These are phyloP conservation scores for Gautieria morchelliformis DNA, from an alignment of 768 basidiomycete species.

Conservation along the genomic window DNA sequence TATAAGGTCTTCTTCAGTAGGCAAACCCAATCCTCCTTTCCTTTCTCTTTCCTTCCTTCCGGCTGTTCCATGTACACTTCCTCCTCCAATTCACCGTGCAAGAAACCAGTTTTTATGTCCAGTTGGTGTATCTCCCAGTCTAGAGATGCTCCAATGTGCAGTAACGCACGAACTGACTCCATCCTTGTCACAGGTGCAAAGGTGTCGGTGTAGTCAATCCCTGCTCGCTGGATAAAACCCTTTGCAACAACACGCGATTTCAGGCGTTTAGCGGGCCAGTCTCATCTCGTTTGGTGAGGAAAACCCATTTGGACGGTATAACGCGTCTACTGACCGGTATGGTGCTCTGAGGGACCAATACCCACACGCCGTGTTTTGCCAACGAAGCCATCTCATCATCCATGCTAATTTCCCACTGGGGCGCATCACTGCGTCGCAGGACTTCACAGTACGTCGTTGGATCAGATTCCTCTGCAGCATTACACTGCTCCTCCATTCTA, in stretches of 20 bases:
- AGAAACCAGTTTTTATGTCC: conserved; percentile 32
- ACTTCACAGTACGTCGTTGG: conserved; percentile 16
- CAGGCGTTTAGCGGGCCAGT: conserved; percentile 7
- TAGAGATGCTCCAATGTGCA: conserved; percentile 24
- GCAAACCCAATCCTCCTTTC: no score
- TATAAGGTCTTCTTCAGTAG: no score
- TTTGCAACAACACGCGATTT: no score
- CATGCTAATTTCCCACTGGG: conserved; percentile 16
- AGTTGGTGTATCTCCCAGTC: conserved; percentile 31
- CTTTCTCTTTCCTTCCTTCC: no score
- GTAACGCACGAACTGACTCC: conserved; percentile 8
- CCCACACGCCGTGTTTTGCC: conserved; percentile 11
- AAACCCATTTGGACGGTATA: no score
- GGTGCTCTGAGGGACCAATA: conserved; percentile 14
- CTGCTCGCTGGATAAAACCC: no score
- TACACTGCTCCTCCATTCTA: conserved; percentile 7
- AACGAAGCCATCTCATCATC: conserved; percentile 16
- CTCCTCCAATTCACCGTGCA: conserved; percentile 3
- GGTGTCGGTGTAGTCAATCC: no score
- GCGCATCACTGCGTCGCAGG: conserved; percentile 10
- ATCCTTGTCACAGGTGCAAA: no score
- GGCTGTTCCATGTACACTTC: no score
- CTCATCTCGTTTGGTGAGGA: no score
- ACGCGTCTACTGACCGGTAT: conserved; percentile 13
- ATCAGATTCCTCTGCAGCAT: conserved; percentile 13